Evolutionary conservation across 495 filamentous ascomycete genomes (phyloP).

Genomic region (Gamarada debralockiae): DNA sequence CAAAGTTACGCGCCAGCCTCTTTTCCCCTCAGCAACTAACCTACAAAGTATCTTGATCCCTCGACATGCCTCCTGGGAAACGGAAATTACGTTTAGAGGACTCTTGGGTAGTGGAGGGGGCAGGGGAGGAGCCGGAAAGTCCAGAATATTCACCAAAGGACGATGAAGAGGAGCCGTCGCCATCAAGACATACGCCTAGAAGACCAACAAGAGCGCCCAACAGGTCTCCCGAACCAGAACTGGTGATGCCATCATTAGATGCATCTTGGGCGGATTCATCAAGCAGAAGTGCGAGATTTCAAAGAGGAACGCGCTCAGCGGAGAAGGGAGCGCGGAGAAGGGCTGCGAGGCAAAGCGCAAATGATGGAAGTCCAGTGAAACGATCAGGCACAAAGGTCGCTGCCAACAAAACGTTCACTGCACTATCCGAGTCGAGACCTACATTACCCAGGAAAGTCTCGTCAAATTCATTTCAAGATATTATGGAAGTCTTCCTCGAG

Average conservation of each 20-base stretch:
- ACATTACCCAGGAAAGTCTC: neutral
- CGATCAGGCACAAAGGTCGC: conserved; percentile 9
- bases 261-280: conserved; percentile 27
- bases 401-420: neutral
- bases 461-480: conserved; percentile 3
- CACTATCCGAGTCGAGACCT: neutral
- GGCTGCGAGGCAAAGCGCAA: neutral
- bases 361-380: conserved; percentile 21
- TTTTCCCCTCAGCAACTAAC: neutral
- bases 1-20: neutral
- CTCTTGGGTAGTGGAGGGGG: conserved; percentile 36
- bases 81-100: conserved; percentile 26
- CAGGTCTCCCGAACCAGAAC: conserved; percentile 36
- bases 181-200: conserved; percentile 4
- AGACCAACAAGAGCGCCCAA: conserved; percentile 13
- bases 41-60: neutral
- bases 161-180: conserved; percentile 4
- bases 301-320: neutral
- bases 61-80: conserved; percentile 17
- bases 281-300: conserved; percentile 14
- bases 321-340: conserved; percentile 12
- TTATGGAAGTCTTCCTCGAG: conserved; percentile 12
- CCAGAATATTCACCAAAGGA: conserved; percentile 12
- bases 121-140: conserved; percentile 18
- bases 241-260: conserved; percentile 45